These are phyloP conservation scores for Fusarium sp. DNA, from an alignment of 2,329 filamentous ascomycete genomes.

Conservation along the genomic window DNA sequence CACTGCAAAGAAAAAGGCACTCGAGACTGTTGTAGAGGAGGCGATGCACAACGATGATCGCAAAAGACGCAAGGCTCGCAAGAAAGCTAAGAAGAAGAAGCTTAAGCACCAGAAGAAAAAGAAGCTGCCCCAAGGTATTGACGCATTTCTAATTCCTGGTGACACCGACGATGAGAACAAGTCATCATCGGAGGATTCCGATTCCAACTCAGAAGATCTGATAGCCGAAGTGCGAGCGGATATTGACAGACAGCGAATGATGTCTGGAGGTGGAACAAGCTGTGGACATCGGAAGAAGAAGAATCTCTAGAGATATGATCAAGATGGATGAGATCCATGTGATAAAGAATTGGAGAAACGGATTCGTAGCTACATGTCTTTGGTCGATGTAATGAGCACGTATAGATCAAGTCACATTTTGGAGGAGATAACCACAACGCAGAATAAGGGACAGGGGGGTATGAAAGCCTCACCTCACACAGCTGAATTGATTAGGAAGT, in stretches of 20 bases:
- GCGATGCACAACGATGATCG: conserved; percentile 24
- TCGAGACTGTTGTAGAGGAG: conserved; percentile 42
- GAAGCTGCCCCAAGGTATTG: conserved; percentile 24
- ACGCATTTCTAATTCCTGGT: conserved; percentile 37
- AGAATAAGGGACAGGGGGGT: conserved; percentile 8
- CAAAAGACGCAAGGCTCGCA: neutral
- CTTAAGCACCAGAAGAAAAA: conserved; percentile 9
- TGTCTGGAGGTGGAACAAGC: conserved; percentile 29
- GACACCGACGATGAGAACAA: conserved; percentile 39
- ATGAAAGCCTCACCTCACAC: neutral
- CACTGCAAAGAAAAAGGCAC: conserved; percentile 41
- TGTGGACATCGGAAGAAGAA: conserved; percentile 25
- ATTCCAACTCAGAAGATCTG: conserved; percentile 21
- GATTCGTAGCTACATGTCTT: neutral
- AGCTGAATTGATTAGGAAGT: neutral
- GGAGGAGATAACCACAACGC: conserved; percentile 1
- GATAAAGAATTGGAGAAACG: conserved; percentile 1
- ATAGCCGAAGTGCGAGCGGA: conserved; percentile 32
- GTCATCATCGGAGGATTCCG: conserved; percentile 22
- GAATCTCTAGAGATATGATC: neutral
- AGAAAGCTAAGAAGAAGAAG: neutral
- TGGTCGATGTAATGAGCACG: conserved; percentile 17
- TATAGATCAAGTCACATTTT: conserved; percentile 19
- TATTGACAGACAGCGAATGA: conserved; percentile 22
- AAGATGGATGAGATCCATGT: conserved; percentile 7